Conservation (phyloP, 345 rosid species). For the Clausena lansium region DNA sequence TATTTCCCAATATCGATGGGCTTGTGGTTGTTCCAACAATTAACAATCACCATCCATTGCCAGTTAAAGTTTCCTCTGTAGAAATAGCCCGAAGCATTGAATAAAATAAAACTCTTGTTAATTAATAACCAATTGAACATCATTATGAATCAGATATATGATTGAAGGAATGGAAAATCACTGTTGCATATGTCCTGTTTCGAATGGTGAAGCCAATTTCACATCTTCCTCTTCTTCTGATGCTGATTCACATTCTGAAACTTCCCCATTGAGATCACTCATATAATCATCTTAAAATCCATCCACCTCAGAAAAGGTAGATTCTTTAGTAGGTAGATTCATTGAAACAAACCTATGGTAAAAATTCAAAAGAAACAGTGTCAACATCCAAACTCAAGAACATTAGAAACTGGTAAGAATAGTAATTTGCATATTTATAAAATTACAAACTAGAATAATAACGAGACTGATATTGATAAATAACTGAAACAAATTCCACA, state of each 20-base stretch:
- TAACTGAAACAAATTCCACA: too few relatives aligned
- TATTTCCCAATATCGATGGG: conserved; percentile 42
- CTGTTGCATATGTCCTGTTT: too few relatives aligned
- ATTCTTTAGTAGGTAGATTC: background rate
- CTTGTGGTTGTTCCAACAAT: conserved; percentile 92
- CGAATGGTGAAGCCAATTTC: too few relatives aligned
- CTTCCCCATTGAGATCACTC: background rate
- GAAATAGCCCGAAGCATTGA: conserved; percentile 46
- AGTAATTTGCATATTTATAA: too few relatives aligned
- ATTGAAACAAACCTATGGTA: background rate
- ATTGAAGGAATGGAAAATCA: conserved; percentile 80
- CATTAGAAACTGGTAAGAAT: too few relatives aligned
- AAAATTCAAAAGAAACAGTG: background rate
- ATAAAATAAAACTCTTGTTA: background rate
- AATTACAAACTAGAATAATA: too few relatives aligned
- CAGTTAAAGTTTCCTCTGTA: conserved; percentile 66
- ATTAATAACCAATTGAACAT: conserved; percentile 78
- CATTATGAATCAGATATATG: conserved; percentile 80
- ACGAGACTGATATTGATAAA: too few relatives aligned
- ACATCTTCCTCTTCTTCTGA: too few relatives aligned
- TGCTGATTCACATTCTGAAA: background rate
- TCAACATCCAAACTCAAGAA: background rate
- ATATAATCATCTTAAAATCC: background rate
- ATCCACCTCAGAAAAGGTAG: background rate
- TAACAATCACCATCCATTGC: conserved; percentile 87